These are phyloP conservation scores for Yamadazyma nakazawae DNA, from an alignment of 805 yeast species.

Conservation along the genomic window DNA sequence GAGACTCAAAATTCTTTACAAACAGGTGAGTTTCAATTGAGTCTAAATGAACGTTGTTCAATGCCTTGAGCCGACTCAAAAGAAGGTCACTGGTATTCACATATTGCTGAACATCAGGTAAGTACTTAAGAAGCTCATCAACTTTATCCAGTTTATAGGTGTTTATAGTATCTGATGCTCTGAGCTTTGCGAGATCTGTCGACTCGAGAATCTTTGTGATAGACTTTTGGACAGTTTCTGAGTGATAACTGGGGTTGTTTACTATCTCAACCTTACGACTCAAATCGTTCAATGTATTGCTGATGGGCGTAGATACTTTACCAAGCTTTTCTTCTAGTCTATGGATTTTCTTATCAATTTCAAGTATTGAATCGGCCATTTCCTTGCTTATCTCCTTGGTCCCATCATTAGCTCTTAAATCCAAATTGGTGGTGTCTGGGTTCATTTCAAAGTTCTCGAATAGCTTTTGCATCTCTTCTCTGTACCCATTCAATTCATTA, in stretches of 20 bases:
- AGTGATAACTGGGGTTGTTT: slow-evolving; percentile 31
- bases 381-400: neutral
- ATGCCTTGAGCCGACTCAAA: slow-evolving; percentile 26
- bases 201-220: slow-evolving; percentile 23
- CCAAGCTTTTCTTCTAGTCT: slow-evolving; percentile 9
- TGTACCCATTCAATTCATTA: neutral
- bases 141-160: slow-evolving; percentile 17
- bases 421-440: neutral
- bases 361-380: neutral
- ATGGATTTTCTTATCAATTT: slow-evolving; percentile 10
- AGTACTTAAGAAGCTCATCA: slow-evolving; percentile 21
- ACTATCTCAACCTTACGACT: slow-evolving; percentile 31
- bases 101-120: slow-evolving; percentile 25
- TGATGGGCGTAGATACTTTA: slow-evolving; percentile 4
- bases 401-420: neutral
- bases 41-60: slow-evolving; percentile 32
- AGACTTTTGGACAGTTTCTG: slow-evolving; percentile 22
- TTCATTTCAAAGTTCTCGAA: neutral
- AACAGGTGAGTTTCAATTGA: slow-evolving; percentile 25
- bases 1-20: slow-evolving; percentile 24
- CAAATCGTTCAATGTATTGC: slow-evolving; percentile 27
- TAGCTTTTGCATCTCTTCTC: neutral
- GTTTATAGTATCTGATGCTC: slow-evolving; percentile 3
- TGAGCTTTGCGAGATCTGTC: slow-evolving; percentile 20
- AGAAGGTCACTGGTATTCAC: slow-evolving; percentile 23